Percentiles rank a stretch among this genome's conserved stretches.
Conservation (phyloP, 75 land plant species). For the Pinus tabuliformis region DNA sequence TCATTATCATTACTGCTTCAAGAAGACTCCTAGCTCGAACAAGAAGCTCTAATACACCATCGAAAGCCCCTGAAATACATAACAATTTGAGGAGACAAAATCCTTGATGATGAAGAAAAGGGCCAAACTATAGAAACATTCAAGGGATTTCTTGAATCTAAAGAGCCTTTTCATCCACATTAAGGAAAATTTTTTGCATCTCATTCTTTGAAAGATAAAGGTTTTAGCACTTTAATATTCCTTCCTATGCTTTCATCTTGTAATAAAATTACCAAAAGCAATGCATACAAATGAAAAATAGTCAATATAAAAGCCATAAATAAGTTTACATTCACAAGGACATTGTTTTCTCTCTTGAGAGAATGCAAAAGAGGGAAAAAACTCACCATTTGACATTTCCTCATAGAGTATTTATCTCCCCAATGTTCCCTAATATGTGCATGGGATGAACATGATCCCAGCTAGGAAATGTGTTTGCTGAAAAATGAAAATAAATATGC, state of each 20-base stretch:
- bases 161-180: constrained; percentile 95
- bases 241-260: constrained; percentile 99
- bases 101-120: background rate
- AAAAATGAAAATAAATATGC: constrained; percentile 96
- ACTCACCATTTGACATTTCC: constrained; percentile 94
- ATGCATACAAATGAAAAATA: background rate
- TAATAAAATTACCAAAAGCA: background rate
- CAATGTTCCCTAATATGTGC: constrained; percentile 97
- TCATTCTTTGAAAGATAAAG: constrained; percentile 78
- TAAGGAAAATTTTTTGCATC: constrained; percentile 88
- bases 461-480: constrained; percentile 98
- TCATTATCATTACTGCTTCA: constrained; percentile 99
- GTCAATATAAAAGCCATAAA: background rate
- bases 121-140: background rate
- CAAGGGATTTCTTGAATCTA: constrained; percentile 78
- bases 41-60: constrained; percentile 93
- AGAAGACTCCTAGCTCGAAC: constrained; percentile 91
- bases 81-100: background rate
- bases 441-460: constrained; percentile 99
- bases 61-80: constrained; percentile 78
- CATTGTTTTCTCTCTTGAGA: background rate
- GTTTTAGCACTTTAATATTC: constrained; percentile 76
- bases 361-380: background rate
- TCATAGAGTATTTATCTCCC: constrained; percentile 96
- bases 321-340: background rate